Evolutionary conservation across 768 basidiomycete genomes (phyloP), one percentile per base, ranked within the genome.

Genomic region (Russula compacta): DNA sequence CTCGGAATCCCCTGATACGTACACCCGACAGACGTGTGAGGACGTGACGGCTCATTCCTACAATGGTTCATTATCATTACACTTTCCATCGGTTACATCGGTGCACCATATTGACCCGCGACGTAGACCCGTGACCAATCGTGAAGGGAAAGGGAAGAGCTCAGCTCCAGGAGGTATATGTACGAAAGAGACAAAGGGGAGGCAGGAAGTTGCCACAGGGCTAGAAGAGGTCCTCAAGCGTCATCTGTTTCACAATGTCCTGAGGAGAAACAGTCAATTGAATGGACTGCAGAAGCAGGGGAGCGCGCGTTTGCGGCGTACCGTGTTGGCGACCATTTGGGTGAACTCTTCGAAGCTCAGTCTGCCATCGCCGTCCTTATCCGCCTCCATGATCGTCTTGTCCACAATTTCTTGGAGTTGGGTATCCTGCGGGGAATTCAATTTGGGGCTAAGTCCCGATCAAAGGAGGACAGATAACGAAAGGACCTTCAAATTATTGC

Each of bases 191-290:
- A 12, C 32, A 40, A 53, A 21, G 24, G 3, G 24, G 24, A 29
- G 33, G 15, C 15, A 19, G 43, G 2, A 12, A 50, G 14, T 19
- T 36, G n/a, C 35, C 8, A 42, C 9, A 8, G 17, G 40, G 15
- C 49, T 67, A 95, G 77, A 95, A 97, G 65, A 94, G 76, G 70
- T 95, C 92, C 75, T 95, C 93, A 60, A 95, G 79, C 32, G 94
- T 95, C 94, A 98, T 95, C 80, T 95, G 94, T 76, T 98, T 98
- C 68, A 97, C 93, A 69, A 98, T 98, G 72, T 98, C 95, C 92
- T 94, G 67, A 38, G 12, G 38, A 33, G 44, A 33, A 19, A 36
- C 29, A 6, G 24, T 47, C 39, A 36, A 29, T 38, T 40, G 17
- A 58, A 42, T 9, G 67, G 17, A 44, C 40, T 47, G 58, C 47